Evolutionary conservation across 192 early-diverging fungal species (phyloP).

Genomic region (Entomortierella lignicola): DNA sequence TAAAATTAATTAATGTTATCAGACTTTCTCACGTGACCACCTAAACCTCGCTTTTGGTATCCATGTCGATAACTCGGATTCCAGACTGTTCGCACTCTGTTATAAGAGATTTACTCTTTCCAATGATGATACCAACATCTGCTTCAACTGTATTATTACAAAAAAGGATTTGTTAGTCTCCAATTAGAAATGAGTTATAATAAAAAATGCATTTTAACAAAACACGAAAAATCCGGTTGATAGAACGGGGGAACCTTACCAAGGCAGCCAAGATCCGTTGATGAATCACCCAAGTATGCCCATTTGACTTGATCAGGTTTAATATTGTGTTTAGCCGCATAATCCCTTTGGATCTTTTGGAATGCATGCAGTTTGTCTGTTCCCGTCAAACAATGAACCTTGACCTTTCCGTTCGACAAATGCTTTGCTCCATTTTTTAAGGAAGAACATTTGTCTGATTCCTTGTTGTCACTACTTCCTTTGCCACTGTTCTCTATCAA

Average conservation of each 20-base stretch:
- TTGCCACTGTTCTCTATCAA: no score
- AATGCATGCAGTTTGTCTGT: constrained; percentile 51
- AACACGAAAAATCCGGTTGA: no score
- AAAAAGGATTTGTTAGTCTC: neutral
- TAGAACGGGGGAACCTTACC: constrained; percentile 37
- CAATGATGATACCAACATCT: constrained; percentile 47
- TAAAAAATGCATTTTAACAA: no score
- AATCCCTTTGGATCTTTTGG: constrained; percentile 27
- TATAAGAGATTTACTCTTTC: constrained; percentile 36
- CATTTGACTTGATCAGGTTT: constrained; percentile 27
- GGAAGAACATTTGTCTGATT: neutral
- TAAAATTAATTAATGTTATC: no score
- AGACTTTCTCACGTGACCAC: no score
- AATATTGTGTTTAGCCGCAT: constrained; percentile 25
- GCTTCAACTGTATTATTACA: constrained; percentile 36
- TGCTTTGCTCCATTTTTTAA: neutral
- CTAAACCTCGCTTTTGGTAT: no score
- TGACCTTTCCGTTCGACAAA: constrained; percentile 34
- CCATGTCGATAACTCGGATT: constrained; percentile 25
- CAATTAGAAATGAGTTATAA: no score
- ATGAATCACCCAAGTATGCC: constrained; percentile 49
- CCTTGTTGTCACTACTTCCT: neutral
- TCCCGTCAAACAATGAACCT: constrained; percentile 30
- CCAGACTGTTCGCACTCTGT: constrained; percentile 42
- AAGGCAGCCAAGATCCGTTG: constrained; percentile 45